Base-by-base conservation (phyloP, 768 basidiomycete species). In the Mycena epipterygia region DNA sequence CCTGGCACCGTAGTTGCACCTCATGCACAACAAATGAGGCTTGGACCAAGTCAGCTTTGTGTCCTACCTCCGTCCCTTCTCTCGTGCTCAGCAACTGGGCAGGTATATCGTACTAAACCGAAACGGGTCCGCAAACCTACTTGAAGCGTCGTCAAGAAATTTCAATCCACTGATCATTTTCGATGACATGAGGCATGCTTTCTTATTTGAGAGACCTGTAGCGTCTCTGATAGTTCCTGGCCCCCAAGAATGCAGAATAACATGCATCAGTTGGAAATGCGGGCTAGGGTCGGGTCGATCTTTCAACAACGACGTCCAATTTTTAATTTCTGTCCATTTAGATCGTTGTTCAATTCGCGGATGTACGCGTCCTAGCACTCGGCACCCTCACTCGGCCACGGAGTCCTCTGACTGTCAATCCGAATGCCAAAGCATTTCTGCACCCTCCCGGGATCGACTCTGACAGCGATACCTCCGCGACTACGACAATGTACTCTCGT, bases 11-110 rank as follows among this genome's bases (percentile, higher is more conserved):
- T 63, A 87, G 85, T 75, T 84, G 82, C 42, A 89, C 89, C 4
- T 84, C 86, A n/a, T 95, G 94, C 76, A 94, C 93, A 25, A 79
- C 88, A 9, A 92, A 94, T 74, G 95, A 95, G 80, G 83, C 93
- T 25, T 95, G 94, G 93, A 95, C 93, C 56, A 93, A 89, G 91
- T 94, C 77, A 74, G 83, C 78, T 61, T 41, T 51, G 46, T 51
- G 13, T 23, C n/a, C n/a, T 25, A 6, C 25, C 41, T 59, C 30
- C 37, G 64, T 42, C 75, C 49, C 68, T 75, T 70, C 23, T 67
- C 53, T 52, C 53, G 21, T 30, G 49, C 71, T 64, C 57, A 73
- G 61, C 29, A 33, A 25, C 35, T 65, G 53, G 33, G 57, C 72
- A 93, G 93, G 77, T 95, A 93, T 73, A 85, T 95, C 67, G 87